Percentiles rank a stretch among this genome's conserved stretches.
Evolutionary conservation across 2,329 filamentous ascomycete genomes (phyloP).

Genomic region (Exophiala mesophila): DNA sequence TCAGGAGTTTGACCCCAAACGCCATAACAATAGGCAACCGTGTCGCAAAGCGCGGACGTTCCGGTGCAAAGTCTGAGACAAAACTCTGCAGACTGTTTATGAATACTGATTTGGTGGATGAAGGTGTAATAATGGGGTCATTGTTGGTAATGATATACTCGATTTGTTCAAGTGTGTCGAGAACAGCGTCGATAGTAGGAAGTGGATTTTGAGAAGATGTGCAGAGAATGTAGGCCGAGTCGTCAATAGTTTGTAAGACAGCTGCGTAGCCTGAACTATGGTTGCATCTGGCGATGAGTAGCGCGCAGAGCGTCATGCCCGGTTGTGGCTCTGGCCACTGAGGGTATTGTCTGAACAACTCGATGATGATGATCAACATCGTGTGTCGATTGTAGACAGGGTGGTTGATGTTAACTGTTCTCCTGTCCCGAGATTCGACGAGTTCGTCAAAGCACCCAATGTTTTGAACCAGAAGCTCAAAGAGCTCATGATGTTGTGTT

Average conservation of each 20-base stretch:
- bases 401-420: slow-evolving; percentile 14
- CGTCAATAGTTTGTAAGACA: slow-evolving; percentile 15
- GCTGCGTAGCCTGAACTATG: slow-evolving; percentile 16
- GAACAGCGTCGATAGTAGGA: slow-evolving; percentile 19
- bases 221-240: slow-evolving; percentile 15
- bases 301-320: slow-evolving; percentile 20
- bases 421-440: slow-evolving; percentile 13
- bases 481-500: slow-evolving; percentile 21
- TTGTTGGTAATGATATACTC: slow-evolving; percentile 18
- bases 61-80: slow-evolving; percentile 19
- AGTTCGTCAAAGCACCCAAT: slow-evolving; percentile 17
- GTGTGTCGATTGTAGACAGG: slow-evolving; percentile 23
- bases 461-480: slow-evolving; percentile 17
- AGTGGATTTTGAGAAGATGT: slow-evolving; percentile 9
- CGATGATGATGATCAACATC: slow-evolving; percentile 19
- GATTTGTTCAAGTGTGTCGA: slow-evolving; percentile 19
- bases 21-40: slow-evolving; percentile 19
- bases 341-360: slow-evolving; percentile 21
- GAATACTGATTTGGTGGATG: slow-evolving; percentile 15
- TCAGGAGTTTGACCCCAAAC: slow-evolving; percentile 20
- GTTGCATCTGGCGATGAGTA: slow-evolving; percentile 22
- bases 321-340: slow-evolving; percentile 22
- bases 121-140: slow-evolving; percentile 17
- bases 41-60: slow-evolving; percentile 14
- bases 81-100: slow-evolving; percentile 18